Percentiles rank a stretch among this genome's conserved stretches.
These are phyloP conservation scores for Venturia oleaginea DNA, from an alignment of 2,329 filamentous ascomycete genomes.

Conservation along the genomic window DNA sequence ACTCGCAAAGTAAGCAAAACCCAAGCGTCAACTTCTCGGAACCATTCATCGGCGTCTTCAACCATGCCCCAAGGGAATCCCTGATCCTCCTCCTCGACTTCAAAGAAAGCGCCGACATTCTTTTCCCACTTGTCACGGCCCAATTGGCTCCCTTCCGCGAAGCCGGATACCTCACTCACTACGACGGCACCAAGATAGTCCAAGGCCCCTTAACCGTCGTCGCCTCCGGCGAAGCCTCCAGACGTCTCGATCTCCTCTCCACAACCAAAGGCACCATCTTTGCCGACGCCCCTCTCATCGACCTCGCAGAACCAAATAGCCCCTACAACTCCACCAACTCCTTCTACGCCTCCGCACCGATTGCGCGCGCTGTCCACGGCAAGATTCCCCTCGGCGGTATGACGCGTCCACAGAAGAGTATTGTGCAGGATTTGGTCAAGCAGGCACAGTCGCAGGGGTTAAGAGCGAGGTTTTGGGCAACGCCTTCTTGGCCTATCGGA, in stretches of 20 bases:
- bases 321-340: conserved; percentile 49
- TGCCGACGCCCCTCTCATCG: conserved; percentile 13
- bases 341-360: conserved; percentile 56
- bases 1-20: conserved; percentile 8
- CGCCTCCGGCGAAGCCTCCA: conserved; percentile 12
- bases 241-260: conserved; percentile 7
- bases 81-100: conserved; percentile 16
- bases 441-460: conserved; percentile 43
- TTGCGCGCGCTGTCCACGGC: conserved; percentile 44
- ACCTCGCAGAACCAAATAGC: conserved; percentile 9
- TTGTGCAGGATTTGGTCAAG: conserved; percentile 42
- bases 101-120: conserved; percentile 1
- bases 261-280: conserved; percentile 13
- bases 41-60: conserved; percentile 14
- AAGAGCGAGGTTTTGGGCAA: conserved; percentile 48
- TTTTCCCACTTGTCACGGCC: conserved; percentile 3
- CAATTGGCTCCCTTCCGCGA: conserved; percentile 8
- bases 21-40: conserved; percentile 11
- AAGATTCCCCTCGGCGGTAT: conserved; percentile 39
- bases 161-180: conserved; percentile 12
- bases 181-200: conserved; percentile 10
- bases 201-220: conserved; percentile 14
- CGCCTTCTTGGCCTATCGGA: conserved; percentile 45
- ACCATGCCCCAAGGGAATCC: conserved; percentile 8
- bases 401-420: conserved; percentile 34